These are phyloP conservation scores for Colletotrichum gloeosporioides DNA, from an alignment of 2,329 filamentous ascomycete species.

Conservation along the genomic window DNA sequence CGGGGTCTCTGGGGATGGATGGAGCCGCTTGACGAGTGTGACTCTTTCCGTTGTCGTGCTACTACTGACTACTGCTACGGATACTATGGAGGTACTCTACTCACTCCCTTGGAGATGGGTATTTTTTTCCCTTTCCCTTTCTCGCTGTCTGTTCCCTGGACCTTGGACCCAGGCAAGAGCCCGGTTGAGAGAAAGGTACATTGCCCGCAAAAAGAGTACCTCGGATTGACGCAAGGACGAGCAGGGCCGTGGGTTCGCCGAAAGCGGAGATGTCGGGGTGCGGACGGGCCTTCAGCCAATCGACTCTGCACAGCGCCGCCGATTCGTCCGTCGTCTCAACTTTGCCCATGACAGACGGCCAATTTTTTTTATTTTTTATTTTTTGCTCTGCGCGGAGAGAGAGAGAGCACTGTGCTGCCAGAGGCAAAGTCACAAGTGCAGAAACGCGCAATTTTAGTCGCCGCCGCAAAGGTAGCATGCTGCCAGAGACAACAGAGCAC, in stretches of 20 bases:
- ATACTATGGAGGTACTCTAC: background rate
- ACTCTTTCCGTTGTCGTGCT: constrained; percentile 25
- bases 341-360: constrained; percentile 14
- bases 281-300: constrained; percentile 13
- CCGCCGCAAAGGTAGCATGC: background rate
- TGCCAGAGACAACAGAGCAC: background rate
- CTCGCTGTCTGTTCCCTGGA: background rate
- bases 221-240: constrained; percentile 16
- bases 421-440: background rate
- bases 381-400: background rate
- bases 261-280: constrained; percentile 27
- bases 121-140: background rate
- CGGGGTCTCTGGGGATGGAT: background rate
- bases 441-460: background rate
- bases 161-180: background rate
- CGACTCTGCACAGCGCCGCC: constrained; percentile 3
- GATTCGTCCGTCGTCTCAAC: constrained; percentile 22
- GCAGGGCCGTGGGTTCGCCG: constrained; percentile 23
- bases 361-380: background rate
- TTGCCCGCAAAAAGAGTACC: constrained; percentile 2
- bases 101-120: constrained; percentile 8
- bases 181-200: background rate
- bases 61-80: background rate
- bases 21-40: constrained; percentile 20
- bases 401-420: background rate